Evolutionary conservation across 257 asterid genomes (phyloP).

Genomic region (Paraleonurus japonicus): DNA sequence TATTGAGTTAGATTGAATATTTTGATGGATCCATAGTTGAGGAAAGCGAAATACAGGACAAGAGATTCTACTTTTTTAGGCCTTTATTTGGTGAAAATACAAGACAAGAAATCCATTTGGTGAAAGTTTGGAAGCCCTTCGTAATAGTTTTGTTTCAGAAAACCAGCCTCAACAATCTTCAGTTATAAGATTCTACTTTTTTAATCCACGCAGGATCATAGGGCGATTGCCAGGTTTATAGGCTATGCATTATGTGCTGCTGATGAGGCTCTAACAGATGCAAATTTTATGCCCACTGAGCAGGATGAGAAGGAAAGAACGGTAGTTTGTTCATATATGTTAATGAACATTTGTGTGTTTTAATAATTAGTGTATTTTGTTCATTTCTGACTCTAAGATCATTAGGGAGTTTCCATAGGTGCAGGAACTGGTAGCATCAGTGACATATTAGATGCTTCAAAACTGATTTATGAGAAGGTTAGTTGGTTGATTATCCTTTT

Average conservation of each 20-base stretch:
- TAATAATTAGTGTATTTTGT: too few species aligned
- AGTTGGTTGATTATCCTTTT: conserved; percentile 14
- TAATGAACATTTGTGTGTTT: conserved; percentile 3
- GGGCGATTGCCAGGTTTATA: conserved; percentile 86
- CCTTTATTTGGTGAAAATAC: too few species aligned
- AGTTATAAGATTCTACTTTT: conserved; percentile 18
- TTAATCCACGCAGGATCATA: conserved; percentile 60
- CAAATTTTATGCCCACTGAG: conserved; percentile 73
- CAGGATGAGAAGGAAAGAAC: conserved; percentile 85
- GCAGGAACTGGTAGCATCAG: conserved; percentile 95
- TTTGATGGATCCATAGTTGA: neutral
- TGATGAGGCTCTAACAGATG: conserved; percentile 92
- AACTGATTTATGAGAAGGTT: conserved; percentile 86
- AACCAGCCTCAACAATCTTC: conserved; percentile 7
- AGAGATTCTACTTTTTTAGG: too few species aligned
- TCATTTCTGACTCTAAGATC: conserved; percentile 36
- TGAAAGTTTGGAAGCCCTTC: neutral
- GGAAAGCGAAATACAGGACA: neutral
- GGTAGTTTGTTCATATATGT: conserved; percentile 44
- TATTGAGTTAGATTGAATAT: neutral
- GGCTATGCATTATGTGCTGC: conserved; percentile 94
- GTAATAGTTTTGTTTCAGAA: neutral
- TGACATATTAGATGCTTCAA: conserved; percentile 88
- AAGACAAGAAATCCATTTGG: neutral
- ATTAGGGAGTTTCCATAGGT: conserved; percentile 97